Conservation (phyloP, 1,139 yeast species). For the Taphrina wiesneri region DNA sequence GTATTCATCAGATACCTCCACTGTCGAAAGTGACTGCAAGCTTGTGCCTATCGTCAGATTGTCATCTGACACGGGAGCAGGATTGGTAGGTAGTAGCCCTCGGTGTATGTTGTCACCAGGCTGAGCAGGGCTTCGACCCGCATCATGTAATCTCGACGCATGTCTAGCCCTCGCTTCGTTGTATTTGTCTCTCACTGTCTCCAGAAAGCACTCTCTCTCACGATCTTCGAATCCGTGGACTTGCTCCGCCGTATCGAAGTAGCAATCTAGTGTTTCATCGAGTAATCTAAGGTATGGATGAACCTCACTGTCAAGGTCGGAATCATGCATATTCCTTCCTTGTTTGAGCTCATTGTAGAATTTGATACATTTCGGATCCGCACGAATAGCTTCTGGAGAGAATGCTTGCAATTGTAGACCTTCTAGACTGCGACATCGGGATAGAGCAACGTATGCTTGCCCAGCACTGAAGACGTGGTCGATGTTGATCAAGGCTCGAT, state of each 20-base stretch:
- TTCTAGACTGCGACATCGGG: slow-evolving; percentile 78
- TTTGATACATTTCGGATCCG: slow-evolving; percentile 18
- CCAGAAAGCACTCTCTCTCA: slow-evolving; percentile 12
- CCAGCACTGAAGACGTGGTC: slow-evolving; percentile 75
- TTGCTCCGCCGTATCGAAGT: slow-evolving; percentile 8
- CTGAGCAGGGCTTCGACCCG: background rate
- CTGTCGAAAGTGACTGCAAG: background rate
- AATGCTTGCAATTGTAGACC: slow-evolving; percentile 74
- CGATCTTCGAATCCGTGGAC: slow-evolving; percentile 2
- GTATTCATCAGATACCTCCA: background rate
- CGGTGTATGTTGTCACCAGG: no score
- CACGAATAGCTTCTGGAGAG: slow-evolving; percentile 35
- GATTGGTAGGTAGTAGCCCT: no score
- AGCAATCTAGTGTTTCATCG: background rate
- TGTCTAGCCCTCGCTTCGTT: background rate
- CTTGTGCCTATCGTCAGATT: background rate
- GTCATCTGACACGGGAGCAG: background rate
- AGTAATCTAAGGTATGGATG: background rate
- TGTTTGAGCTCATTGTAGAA: background rate
- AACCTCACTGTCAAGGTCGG: background rate
- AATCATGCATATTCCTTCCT: background rate
- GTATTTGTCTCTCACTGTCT: slow-evolving; percentile 6
- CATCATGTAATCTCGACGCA: background rate
- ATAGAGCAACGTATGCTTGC: slow-evolving; percentile 90
- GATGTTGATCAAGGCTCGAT: slow-evolving; percentile 77